Evolutionary conservation across 73 alveolate genomes (phyloP), one percentile per base, ranked within the genome.

Genomic region (Tetrahymena borealis): DNA sequence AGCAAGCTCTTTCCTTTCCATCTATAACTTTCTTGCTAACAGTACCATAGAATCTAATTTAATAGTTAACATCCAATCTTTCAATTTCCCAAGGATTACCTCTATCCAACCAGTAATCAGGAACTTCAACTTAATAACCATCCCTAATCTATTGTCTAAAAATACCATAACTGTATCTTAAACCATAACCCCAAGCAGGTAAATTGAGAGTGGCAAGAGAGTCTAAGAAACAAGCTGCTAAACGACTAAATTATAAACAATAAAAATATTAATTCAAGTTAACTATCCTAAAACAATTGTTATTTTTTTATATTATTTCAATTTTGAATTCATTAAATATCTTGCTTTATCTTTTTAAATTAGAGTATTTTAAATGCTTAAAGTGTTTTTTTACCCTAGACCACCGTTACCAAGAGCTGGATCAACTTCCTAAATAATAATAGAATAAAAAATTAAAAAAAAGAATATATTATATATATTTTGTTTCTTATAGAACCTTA

Each of bases 361-460:
- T 20, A 15, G 28, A 60, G 2, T 6, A 3, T 4, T 5, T 1
- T 40, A 16, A 41, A 41, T 41, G 32, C 16, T 24, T 20, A 2
- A 60, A 20, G n/a, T 13, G 1, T 6, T 60, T 60, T 15, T 1
- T 60, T 60, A 33, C 99, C 96, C 99, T 18, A 99, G 97, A 85
- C 99, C 99, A 38, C 99, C 99, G 93, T 99, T 99, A 85, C 99
- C 99, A 38, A 99, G 97, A 33, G 99, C 99, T 32, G 99, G 99
- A 91, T 99, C 99, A 20, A 96, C 98, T 94, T 99, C 99, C 85
- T 60, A 11, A 0, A 18, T n/a, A n/a, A 0, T 2, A 24, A 24
- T 24, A 24, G 1, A 60, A 60, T 24, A 15, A 60, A 60, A 15
- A 5, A 15, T 60, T 60, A 11, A n/a, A 18, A 4, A 18, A 18